These are phyloP conservation scores for Collybia sp. DNA, from an alignment of 768 basidiomycete genomes.

Conservation along the genomic window DNA sequence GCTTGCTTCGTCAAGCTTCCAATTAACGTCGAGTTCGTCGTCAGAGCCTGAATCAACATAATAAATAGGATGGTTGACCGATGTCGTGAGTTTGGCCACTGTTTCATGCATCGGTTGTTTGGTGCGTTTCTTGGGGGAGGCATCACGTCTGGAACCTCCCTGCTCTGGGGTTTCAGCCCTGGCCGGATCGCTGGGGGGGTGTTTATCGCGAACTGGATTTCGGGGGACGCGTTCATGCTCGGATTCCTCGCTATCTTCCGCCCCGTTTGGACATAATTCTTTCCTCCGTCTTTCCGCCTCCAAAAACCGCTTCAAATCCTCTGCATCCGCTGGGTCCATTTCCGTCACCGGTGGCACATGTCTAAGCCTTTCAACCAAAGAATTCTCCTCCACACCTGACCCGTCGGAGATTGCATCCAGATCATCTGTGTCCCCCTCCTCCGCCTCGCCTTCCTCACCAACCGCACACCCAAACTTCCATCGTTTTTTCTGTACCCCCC, in stretches of 20 bases:
- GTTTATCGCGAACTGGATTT: constrained; percentile 10
- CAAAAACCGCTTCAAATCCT: constrained; percentile 63
- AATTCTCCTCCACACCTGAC: constrained; percentile 15
- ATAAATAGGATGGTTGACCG: not conserved
- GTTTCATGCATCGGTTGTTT: not conserved
- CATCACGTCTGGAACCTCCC: too few species aligned
- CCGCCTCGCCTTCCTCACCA: constrained; percentile 35
- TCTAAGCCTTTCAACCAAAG: not conserved
- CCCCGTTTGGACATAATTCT: constrained; percentile 42
- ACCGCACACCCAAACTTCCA: constrained; percentile 51
- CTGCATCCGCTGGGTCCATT: constrained; percentile 46
- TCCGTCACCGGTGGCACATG: constrained; percentile 38
- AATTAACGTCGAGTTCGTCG: constrained; percentile 27
- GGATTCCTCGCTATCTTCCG: constrained; percentile 30
- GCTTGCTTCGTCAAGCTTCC: constrained; percentile 38
- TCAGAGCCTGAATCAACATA: constrained; percentile 16
- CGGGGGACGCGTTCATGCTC: constrained; percentile 9
- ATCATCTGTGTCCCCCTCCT: constrained; percentile 52
- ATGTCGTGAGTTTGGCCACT: not conserved
- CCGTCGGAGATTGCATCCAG: constrained; percentile 42
- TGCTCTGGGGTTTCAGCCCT: too few species aligned
- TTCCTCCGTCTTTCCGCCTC: constrained; percentile 54
- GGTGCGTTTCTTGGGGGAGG: too few species aligned
- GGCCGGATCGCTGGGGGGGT: not conserved
- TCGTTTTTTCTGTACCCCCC: constrained; percentile 25